Evolutionary conservation across 495 filamentous ascomycete species (phyloP).

Genomic region (Viridothelium virens): DNA sequence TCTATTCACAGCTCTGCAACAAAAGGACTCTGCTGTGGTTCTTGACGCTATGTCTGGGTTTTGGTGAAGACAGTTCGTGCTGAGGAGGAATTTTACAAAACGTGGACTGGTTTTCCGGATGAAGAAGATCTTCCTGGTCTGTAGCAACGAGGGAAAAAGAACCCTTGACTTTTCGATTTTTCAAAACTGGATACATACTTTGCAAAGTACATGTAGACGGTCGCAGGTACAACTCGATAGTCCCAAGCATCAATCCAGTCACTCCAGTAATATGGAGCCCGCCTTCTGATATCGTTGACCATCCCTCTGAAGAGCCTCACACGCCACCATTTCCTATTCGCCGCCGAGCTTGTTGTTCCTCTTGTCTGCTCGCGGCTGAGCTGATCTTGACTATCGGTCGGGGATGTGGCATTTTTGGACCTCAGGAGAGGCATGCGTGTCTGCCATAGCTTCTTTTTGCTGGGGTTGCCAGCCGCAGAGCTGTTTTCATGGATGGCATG

Average conservation of each 20-base stretch:
- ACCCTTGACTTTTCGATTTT: neutral
- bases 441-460: slow-evolving; percentile 10
- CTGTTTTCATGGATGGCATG: neutral
- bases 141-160: neutral
- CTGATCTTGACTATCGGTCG: slow-evolving; percentile 10
- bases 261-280: slow-evolving; percentile 39
- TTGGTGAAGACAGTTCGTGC: neutral
- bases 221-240: slow-evolving; percentile 38
- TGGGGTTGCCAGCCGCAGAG: neutral
- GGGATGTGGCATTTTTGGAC: neutral
- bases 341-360: slow-evolving; percentile 12
- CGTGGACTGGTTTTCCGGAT: neutral
- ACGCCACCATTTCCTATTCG: slow-evolving; percentile 14
- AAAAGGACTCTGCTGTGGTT: neutral
- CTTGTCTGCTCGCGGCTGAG: slow-evolving; percentile 14
- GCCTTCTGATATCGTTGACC: slow-evolving; percentile 37
- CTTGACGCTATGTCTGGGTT: too few species aligned
- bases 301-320: slow-evolving; percentile 36
- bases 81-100: neutral
- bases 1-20: neutral
- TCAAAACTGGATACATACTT: slow-evolving; percentile 17
- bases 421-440: neutral
- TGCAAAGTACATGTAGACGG: slow-evolving; percentile 42
- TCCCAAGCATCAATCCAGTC: slow-evolving; percentile 39
- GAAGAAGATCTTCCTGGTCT: neutral